Evolutionary conservation across 495 filamentous ascomycete species (phyloP).

Genomic region (Trichoderma asperelloides): DNA sequence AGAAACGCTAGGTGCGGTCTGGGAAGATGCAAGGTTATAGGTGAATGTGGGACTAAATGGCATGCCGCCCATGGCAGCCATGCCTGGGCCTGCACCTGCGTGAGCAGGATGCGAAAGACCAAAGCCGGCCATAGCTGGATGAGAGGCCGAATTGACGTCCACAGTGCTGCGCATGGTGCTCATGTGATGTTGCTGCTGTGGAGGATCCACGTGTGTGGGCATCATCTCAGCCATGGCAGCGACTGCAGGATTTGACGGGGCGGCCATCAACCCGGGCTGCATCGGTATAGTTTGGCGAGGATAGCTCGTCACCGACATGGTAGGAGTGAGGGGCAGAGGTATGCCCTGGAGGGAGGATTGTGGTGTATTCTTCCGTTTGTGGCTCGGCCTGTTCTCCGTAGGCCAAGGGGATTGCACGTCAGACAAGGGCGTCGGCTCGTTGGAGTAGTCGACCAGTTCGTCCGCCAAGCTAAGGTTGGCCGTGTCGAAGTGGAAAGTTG

Average conservation of each 20-base stretch:
- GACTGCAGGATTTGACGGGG: constrained; percentile 19
- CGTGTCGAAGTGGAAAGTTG: constrained; percentile 40
- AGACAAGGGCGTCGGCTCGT: constrained; percentile 38
- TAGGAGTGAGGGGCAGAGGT: not conserved
- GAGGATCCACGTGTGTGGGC: not conserved
- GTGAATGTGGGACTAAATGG: constrained; percentile 23
- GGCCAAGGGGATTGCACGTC: constrained; percentile 32
- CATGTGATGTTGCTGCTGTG: constrained; percentile 9
- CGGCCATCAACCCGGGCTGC: not conserved
- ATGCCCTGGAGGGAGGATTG: constrained; percentile 19
- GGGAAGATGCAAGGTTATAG: constrained; percentile 15
- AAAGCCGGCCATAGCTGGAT: constrained; percentile 18
- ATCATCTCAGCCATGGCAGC: constrained; percentile 16
- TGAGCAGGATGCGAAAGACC: constrained; percentile 7
- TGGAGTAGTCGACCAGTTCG: constrained; percentile 37
- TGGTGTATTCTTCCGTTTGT: constrained; percentile 35
- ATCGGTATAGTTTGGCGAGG: not conserved
- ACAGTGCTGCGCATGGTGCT: constrained; percentile 18
- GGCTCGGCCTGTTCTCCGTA: constrained; percentile 23
- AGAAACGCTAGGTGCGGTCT: constrained; percentile 15
- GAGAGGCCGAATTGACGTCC: constrained; percentile 14
- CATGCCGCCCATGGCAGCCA: constrained; percentile 2
- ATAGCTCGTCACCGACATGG: not conserved
- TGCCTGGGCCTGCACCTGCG: not conserved
- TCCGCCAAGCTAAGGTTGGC: constrained; percentile 46